Evolutionary conservation across 352 stramenopile species (phyloP).

Genomic region (Phytophthora lateralis): DNA sequence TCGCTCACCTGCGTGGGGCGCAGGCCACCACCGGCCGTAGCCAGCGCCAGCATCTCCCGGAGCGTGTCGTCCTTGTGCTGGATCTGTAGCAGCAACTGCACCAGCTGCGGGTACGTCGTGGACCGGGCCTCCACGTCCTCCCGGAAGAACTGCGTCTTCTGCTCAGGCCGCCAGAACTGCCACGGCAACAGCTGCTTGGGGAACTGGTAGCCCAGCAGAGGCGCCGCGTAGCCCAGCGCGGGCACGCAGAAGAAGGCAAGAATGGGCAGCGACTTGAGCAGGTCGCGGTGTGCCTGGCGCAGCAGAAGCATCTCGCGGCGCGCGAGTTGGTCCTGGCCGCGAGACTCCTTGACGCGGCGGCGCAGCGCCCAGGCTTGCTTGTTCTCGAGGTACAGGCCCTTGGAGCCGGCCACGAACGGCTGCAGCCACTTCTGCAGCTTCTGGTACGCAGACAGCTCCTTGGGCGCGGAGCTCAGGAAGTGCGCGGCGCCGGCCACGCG

Average conservation of each 20-base stretch:
- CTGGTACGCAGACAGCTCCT: constrained; percentile 69
- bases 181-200: constrained; percentile 84
- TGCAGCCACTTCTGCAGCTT: constrained; percentile 86
- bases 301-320: constrained; percentile 84
- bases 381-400: constrained; percentile 78
- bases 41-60: constrained; percentile 49
- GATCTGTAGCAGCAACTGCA: constrained; percentile 66
- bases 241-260: constrained; percentile 79
- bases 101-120: constrained; percentile 63
- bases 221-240: constrained; percentile 71
- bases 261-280: constrained; percentile 85
- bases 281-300: constrained; percentile 78
- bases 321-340: constrained; percentile 38
- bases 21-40: constrained; percentile 37
- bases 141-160: constrained; percentile 84
- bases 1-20: constrained; percentile 63
- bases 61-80: constrained; percentile 59
- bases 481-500: constrained; percentile 1
- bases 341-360: constrained; percentile 52
- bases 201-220: constrained; percentile 84
- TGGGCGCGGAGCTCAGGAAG: constrained; percentile 31
- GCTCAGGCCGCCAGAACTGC: constrained; percentile 86
- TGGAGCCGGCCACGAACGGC: constrained; percentile 75
- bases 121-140: constrained; percentile 63
- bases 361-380: constrained; percentile 78